A percentile compares a stretch with the other conserved stretches of the same genome.
phyloP scores from a whole-genome alignment of 495 filamentous ascomycete genomes.

The Penicillium parvum region DNA sequence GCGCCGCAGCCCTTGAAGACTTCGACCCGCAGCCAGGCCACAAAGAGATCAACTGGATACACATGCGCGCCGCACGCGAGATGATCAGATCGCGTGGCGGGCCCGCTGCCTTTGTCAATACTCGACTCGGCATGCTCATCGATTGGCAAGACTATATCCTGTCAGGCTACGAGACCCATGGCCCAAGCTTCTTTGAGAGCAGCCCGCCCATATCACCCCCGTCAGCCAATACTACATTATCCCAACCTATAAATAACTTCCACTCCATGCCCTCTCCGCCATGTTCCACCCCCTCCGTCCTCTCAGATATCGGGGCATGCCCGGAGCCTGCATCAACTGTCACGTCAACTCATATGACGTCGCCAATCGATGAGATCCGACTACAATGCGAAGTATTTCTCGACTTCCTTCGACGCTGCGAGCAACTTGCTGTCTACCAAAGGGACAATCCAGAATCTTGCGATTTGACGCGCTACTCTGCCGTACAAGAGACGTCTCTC shows the following conservation, averaged over 20 bases:
- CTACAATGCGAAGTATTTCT: constrained; percentile 38
- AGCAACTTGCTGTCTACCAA: constrained; percentile 32
- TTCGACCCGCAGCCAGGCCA: constrained; percentile 37
- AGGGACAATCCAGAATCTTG: constrained; percentile 10
- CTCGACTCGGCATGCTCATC: constrained; percentile 37
- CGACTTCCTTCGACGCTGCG: constrained; percentile 34
- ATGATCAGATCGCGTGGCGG: constrained; percentile 39
- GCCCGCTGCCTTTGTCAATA: constrained; percentile 33
- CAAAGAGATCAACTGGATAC: constrained; percentile 36
- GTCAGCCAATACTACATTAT: not conserved
- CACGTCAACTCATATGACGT: not conserved
- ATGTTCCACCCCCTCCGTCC: constrained; percentile 18
- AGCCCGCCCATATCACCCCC: not conserved
- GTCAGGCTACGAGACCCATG: constrained; percentile 35
- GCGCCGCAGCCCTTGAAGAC: constrained; percentile 39
- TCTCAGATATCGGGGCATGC: constrained; percentile 6
- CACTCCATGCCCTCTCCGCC: constrained; percentile 22
- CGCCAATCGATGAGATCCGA: constrained; percentile 27
- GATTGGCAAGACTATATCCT: constrained; percentile 45
- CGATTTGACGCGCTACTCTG: constrained; percentile 19
- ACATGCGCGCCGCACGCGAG: constrained; percentile 37
- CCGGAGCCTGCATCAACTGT: constrained; percentile 1
- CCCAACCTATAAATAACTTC: constrained; percentile 3
- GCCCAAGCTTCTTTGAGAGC: constrained; percentile 30
- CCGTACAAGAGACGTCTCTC: constrained; percentile 24